Evolutionary conservation across 495 filamentous ascomycete genomes (phyloP), one percentile per base, ranked within the genome.

Genomic region (Tuber microsphaerosporum): DNA sequence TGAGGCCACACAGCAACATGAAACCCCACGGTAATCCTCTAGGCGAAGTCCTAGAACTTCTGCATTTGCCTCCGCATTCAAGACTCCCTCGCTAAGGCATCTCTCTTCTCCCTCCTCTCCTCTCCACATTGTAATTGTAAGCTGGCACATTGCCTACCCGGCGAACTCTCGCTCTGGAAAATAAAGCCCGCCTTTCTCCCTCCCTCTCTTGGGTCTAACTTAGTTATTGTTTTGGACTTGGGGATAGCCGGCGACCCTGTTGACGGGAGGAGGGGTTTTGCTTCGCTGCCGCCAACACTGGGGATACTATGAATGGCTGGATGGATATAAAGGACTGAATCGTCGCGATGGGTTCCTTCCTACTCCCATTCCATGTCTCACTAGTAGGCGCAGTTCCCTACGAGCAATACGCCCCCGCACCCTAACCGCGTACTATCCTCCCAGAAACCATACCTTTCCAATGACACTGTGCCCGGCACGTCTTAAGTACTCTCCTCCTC

Each of bases 371-470:
- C 20, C 7, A 22, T 2, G 7, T 48, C 5, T 48, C 46, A 48
- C 46, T 48, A n/a, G 37, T 37, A 31, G 61, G 42, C n/a, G 61
- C 45, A 37, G 69, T 82, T 8, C 83, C 81, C 4, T 85, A 84
- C 65, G 70, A 80, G 16, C 73, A 86, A 69, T 86, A 87, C 74
- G 86, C 86, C 70, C 80, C 86, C 5, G 85, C 86, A 19, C 86
- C 86, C 0, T 61, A 73, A 19, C 85, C 84, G 1, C 77, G 85
- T 70, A 80, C 76, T 17, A 45, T 86, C 20, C 73, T 76, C 51
- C 84, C 84, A n/a, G 71, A 17, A 39, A 39, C 37, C 4, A 39
- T 39, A 39, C 37, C 37, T 39, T 39, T 39, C 37, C 37, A 4
- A 39, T 39, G 37, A 4, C 4, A 39, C 37, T 4, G 37, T 39